Percentiles rank a stretch among this genome's conserved stretches.
These are phyloP conservation scores for Lotus japonicus DNA, from an alignment of 306 rosid species.

Conservation along the genomic window DNA sequence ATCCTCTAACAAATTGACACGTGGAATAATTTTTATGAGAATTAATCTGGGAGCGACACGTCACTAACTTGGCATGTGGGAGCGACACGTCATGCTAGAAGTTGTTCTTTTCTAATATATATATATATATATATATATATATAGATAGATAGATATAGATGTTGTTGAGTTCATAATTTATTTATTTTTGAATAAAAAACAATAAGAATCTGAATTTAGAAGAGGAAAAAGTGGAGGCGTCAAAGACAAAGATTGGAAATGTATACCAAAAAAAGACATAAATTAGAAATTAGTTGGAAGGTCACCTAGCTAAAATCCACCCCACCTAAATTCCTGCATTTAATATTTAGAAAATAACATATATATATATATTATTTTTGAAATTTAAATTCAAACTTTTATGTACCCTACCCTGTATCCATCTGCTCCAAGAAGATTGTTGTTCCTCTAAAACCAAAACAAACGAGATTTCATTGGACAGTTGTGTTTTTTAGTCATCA, in stretches of 20 bases:
- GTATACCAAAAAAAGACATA: not conserved
- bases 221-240: not conserved
- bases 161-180: no score
- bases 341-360: not conserved
- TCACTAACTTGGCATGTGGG: no score
- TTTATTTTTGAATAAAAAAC: no score
- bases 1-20: no score
- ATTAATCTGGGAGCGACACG: no score
- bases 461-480: not conserved
- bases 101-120: no score
- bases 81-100: no score
- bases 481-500: not conserved
- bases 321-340: conserved; percentile 13
- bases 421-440: not conserved
- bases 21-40: no score
- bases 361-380: not conserved
- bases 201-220: not conserved
- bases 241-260: not conserved
- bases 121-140: no score
- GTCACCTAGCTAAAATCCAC: not conserved
- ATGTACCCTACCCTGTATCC: no score
- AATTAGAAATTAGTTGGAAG: conserved; percentile 14
- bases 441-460: not conserved
- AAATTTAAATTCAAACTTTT: conserved; percentile 6
- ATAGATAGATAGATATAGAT: no score